These are phyloP conservation scores for Hyaloscypha variabilis DNA, from an alignment of 495 filamentous ascomycete species.

Conservation along the genomic window DNA sequence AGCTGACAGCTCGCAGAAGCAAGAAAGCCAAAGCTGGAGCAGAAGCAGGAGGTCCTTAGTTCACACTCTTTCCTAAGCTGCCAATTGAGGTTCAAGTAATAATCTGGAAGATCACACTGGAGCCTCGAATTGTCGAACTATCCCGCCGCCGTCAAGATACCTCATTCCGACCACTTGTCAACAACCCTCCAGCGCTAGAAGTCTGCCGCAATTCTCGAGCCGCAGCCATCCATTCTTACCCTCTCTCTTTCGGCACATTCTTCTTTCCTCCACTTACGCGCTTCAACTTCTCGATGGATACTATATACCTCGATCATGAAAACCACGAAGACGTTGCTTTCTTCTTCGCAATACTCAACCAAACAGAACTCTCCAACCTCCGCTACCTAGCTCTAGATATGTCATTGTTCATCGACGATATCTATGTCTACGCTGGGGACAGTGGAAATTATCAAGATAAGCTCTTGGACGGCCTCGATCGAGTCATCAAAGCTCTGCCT, in stretches of 20 bases:
- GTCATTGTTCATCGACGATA: background rate
- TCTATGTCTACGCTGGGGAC: background rate
- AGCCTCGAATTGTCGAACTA: conserved; percentile 18
- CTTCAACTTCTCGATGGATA: conserved; percentile 23
- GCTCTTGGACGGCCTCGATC: too few relatives aligned
- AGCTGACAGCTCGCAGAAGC: background rate
- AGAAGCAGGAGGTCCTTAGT: background rate
- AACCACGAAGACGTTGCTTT: background rate
- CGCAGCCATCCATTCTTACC: conserved; percentile 14
- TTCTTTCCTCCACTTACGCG: conserved; percentile 1
- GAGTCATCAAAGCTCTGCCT: background rate
- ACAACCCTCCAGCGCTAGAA: conserved; percentile 8
- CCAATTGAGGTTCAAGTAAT: conserved; percentile 16
- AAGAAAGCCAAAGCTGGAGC: background rate
- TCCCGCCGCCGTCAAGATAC: background rate
- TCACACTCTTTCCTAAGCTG: conserved; percentile 16
- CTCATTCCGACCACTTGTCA: conserved; percentile 11
- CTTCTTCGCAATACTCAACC: conserved; percentile 3
- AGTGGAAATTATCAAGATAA: too few relatives aligned
- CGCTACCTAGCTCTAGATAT: conserved; percentile 8
- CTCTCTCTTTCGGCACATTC: conserved; percentile 17
- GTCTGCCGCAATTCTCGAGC: conserved; percentile 15
- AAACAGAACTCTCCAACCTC: background rate
- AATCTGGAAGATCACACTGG: conserved; percentile 11
- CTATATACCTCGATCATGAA: conserved; percentile 1